Conservation (phyloP, 2,329 filamentous ascomycete genomes). For the Ambrosiella beaveri region DNA sequence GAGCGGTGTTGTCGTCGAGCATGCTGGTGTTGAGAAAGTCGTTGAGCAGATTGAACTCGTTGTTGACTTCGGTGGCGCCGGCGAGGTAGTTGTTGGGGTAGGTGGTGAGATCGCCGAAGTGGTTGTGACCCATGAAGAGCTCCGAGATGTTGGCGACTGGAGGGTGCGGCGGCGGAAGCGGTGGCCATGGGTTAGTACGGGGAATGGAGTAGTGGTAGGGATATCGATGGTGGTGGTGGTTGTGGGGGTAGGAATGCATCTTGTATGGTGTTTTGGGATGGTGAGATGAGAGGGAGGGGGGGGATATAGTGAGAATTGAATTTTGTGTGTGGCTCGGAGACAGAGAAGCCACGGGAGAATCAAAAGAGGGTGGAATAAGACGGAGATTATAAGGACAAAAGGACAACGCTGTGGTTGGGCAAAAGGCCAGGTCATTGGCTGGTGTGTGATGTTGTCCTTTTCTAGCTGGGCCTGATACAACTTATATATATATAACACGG, state of each 20-base stretch:
- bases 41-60: slow-evolving; percentile 92
- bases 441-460: too few species aligned
- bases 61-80: slow-evolving; percentile 63
- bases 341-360: neutral
- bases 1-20: slow-evolving; percentile 50
- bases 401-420: neutral
- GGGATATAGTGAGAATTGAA: neutral
- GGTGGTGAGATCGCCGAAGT: slow-evolving; percentile 86
- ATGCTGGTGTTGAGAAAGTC: slow-evolving; percentile 89
- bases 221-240: neutral
- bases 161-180: neutral
- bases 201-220: neutral
- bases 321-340: neutral
- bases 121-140: slow-evolving; percentile 54
- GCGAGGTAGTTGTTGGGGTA: slow-evolving; percentile 94
- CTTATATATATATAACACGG: too few species aligned
- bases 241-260: neutral
- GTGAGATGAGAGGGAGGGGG: neutral
- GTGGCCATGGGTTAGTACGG: neutral
- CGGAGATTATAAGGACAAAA: neutral
- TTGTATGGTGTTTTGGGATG: neutral
- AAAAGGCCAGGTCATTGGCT: too few species aligned
- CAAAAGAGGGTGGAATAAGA: neutral
- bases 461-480: too few species aligned
- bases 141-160: slow-evolving; percentile 5